phyloP scores from a whole-genome alignment of 2,329 filamentous ascomycete genomes.

The Diatrype stigma region DNA sequence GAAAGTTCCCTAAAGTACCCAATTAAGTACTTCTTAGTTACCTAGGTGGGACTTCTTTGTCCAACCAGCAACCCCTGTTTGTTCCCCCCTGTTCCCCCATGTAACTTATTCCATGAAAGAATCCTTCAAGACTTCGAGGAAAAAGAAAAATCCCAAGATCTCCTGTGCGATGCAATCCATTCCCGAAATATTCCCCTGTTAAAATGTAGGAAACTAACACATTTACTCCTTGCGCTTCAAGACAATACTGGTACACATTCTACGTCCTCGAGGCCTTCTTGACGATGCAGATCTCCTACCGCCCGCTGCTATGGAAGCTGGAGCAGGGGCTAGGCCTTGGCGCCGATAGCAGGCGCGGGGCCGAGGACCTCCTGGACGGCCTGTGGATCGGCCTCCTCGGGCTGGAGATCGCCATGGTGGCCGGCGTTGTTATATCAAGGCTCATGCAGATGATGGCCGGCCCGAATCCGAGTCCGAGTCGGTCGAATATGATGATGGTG shows the following conservation, averaged over 20 bases:
- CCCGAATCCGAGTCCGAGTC: background rate
- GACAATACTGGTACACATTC: constrained; percentile 18
- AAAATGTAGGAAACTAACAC: background rate
- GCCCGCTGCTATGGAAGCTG: constrained; percentile 8
- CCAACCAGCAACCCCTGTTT: background rate
- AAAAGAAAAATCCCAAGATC: too few species aligned
- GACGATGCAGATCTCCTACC: constrained; percentile 15
- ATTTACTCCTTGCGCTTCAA: background rate
- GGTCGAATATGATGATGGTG: background rate
- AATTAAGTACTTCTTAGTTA: too few species aligned
- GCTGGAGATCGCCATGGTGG: background rate
- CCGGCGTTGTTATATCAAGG: background rate
- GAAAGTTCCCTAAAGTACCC: too few species aligned
- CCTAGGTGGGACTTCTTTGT: background rate
- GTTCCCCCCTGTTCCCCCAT: background rate
- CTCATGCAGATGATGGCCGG: background rate
- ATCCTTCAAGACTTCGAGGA: background rate
- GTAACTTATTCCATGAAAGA: background rate
- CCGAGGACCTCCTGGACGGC: background rate
- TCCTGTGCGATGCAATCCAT: too few species aligned
- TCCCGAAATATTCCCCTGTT: too few species aligned
- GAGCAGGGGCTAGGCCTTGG: constrained; percentile 4
- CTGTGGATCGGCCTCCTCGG: background rate
- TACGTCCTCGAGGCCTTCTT: constrained; percentile 17
- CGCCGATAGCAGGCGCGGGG: background rate